Percentiles rank a stretch among this genome's conserved stretches.
These are phyloP conservation scores for Naganishia vaughanmartiniae DNA, from an alignment of 768 basidiomycete species.

Conservation along the genomic window DNA sequence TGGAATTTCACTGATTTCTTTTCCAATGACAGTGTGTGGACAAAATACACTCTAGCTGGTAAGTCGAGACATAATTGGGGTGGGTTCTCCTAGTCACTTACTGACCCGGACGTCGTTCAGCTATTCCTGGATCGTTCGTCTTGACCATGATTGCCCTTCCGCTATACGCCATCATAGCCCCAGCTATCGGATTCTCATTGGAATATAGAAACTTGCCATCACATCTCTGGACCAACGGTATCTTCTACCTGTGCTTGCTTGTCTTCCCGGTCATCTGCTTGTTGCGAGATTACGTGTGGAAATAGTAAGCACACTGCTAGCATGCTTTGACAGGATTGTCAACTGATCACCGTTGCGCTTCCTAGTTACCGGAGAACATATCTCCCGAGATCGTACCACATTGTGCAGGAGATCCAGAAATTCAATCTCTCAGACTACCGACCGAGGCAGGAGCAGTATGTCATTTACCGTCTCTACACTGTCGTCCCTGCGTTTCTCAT, in stretches of 20 bases:
- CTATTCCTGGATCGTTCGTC: constrained; percentile 93
- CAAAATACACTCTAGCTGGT: constrained; percentile 95
- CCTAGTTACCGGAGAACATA: constrained; percentile 85
- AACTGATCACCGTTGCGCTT: neutral
- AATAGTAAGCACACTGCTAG: constrained; percentile 68
- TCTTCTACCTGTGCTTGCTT: constrained; percentile 86
- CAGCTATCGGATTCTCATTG: constrained; percentile 76
- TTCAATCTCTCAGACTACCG: constrained; percentile 96
- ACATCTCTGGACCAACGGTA: constrained; percentile 77
- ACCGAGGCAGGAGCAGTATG: constrained; percentile 90
- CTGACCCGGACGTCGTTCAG: constrained; percentile 52
- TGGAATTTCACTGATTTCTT: neutral
- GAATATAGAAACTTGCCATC: constrained; percentile 89
- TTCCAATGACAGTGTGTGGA: constrained; percentile 78
- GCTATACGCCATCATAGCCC: constrained; percentile 81
- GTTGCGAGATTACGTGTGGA: constrained; percentile 87
- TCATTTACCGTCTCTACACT: constrained; percentile 23
- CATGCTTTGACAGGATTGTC: neutral
- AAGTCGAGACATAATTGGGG: constrained; percentile 36
- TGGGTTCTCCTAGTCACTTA: neutral
- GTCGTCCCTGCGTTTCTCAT: neutral
- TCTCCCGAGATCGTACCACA: constrained; percentile 87
- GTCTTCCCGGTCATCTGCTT: constrained; percentile 82
- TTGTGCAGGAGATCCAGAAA: constrained; percentile 98
- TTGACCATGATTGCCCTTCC: constrained; percentile 97